Evolutionary conservation across 805 yeast genomes (phyloP), one percentile per base, ranked within the genome.

Genomic region (Spencermartinsiella europaea): DNA sequence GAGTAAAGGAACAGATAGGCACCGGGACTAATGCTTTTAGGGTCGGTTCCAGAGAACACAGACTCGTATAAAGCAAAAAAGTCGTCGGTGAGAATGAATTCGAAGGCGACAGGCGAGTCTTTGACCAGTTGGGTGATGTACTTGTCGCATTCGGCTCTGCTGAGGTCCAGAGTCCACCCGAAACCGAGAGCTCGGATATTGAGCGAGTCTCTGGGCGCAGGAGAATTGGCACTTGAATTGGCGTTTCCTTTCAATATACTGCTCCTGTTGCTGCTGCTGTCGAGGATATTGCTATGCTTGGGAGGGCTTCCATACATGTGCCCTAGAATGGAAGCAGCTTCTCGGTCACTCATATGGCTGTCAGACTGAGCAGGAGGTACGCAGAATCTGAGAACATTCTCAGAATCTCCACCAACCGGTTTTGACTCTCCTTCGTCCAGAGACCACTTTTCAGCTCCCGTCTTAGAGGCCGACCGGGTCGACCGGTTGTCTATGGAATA

Each of bases 301-400:
- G 39, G 27, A n/a, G 17, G 22, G 17, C 41, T n/a, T 21, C 40
- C 45, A 42, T 34, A 42, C 3, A 35, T n/a, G 2, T 20, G 28
- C 4, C 45, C 40, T n/a, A 35, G 34, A 8, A 42, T 36, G 15
- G 16, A 21, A 14, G 45, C 45, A 10, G 39, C 40, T 28, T 43
- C 40, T 5, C 37, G 25, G 21, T 43, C 41, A 25, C 17, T 25
- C 36, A 36, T 40, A 5, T 40, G 41, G 22, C 20, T 27, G 25
- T 25, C 28, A n/a, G n/a, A n/a, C 19, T 21, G 35, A 10, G 17
- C 27, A 21, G 12, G 12, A 8, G 12, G n/a, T 12, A 43, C 41
- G 28, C 27, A 22, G 34, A 43, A 43, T 14, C 16, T 35, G 20
- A 28, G 34, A 12, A 43, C 27, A 15, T 36, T 21, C 3, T 43